Conservation (phyloP, 139 green algal genomes). For the Chlamydomonas sphaeroides region DNA sequence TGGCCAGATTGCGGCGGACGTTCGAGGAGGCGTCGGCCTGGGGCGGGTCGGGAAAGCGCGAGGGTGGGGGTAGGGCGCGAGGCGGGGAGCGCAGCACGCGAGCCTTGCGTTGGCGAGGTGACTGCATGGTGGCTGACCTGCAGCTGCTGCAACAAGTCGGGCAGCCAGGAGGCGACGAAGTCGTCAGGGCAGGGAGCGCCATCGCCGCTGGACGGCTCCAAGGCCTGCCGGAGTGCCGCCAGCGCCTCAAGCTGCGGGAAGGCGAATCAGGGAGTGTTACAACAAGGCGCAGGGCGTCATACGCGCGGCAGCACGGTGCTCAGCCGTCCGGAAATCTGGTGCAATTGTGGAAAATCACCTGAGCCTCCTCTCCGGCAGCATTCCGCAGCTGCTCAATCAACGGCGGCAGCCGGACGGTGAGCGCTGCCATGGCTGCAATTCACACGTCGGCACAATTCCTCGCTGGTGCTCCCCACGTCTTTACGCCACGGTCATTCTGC, state of each 20-base stretch:
- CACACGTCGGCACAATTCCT: too few relatives aligned
- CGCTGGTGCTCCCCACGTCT: too few relatives aligned
- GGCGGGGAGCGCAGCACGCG: not conserved
- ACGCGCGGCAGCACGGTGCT: not conserved
- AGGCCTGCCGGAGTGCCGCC: conserved; percentile 7
- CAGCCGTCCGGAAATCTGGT: not conserved
- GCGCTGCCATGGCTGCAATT: too few relatives aligned
- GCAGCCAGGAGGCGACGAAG: conserved; percentile 24
- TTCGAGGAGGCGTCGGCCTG: conserved; percentile 10
- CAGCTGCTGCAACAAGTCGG: not conserved
- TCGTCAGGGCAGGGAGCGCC: not conserved
- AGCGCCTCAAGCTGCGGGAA: conserved; percentile 12
- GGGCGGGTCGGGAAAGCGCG: not conserved
- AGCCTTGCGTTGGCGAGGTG: not conserved
- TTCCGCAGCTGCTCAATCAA: conserved; percentile 6
- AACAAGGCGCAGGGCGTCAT: too few relatives aligned
- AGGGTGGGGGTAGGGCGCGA: not conserved
- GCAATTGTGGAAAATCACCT: not conserved
- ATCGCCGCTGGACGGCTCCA: conserved; percentile 7
- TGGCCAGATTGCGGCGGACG: conserved; percentile 24
- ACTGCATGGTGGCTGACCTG: not conserved
- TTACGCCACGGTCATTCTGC: too few relatives aligned
- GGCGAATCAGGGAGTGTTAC: not conserved
- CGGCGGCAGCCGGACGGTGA: not conserved
- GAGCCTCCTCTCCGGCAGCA: conserved; percentile 15